Evolutionary conservation across 768 basidiomycete genomes (phyloP), one percentile per base, ranked within the genome.

Genomic region (Kwoniella dejecticola): DNA sequence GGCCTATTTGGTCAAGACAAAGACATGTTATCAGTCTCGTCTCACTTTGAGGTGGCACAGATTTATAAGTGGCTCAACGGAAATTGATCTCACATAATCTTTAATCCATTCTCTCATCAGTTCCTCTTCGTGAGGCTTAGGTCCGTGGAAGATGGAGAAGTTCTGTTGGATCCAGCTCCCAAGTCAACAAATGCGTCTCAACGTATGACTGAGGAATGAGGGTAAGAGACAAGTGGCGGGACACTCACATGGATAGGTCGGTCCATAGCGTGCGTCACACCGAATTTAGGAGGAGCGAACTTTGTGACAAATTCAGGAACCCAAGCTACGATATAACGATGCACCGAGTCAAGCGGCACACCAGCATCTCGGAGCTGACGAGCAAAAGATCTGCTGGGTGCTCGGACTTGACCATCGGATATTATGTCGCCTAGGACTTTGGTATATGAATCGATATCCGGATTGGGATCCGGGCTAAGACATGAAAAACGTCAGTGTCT

Each of bases 331-430:
- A 60, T 52, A 50, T 64, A 64, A 24, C 63, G 36, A 29, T 52
- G 49, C 3, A 64, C 52, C 12, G 46, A 50, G 21, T 59, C 52
- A 12, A 64, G 24, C 7, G 48, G 57, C 11, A 64, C 57, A n/a
- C 57, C 63, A 27, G 49, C 36, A 41, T 59, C 52, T 24, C 46
- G n/a, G 24, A 64, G 21, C 30, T 45, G 41, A 19, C 56, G 44
- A 1, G 48, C 57, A 12, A 64, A 50, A 3, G 42, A 50, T 33
- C 63, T 41, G 36, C 56, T 59, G 26, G 63, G 63, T 4, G 56
- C 57, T 46, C 56, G 21, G 12, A 64, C 63, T 38, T 64, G 63
- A n/a, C 63, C 63, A 48, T 64, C 63, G 3, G 57, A 48, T 27
- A 59, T 57, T 13, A 64, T 64, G n/a, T 57, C 56, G 10, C 56